Percentiles rank a stretch among this genome's conserved stretches.
Conservation (phyloP, 2,329 filamentous ascomycete species). For the Ophiostoma ulmi region DNA sequence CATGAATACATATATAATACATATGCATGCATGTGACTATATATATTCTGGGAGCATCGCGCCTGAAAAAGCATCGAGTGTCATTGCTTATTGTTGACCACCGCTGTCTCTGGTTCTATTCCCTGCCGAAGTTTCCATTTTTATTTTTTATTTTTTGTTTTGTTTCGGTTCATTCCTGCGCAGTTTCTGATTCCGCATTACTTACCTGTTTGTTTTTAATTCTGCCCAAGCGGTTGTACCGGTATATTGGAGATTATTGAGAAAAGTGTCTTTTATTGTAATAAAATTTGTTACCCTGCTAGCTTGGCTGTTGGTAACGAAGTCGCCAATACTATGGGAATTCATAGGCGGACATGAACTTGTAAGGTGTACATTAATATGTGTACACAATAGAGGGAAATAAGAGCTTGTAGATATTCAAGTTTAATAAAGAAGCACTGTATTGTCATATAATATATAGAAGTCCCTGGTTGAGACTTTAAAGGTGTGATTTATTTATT, state of each 20-base stretch:
- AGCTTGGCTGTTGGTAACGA: neutral
- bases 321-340: neutral
- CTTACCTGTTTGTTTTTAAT: constrained; percentile 6
- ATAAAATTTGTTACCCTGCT: neutral
- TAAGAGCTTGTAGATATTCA: neutral
- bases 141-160: neutral
- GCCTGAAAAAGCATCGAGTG: neutral
- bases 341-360: neutral
- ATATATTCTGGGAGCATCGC: neutral
- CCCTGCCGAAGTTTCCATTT: neutral
- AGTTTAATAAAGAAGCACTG: neutral
- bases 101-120: neutral
- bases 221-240: neutral
- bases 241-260: constrained; percentile 8
- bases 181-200: neutral
- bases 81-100: neutral
- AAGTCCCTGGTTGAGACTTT: neutral
- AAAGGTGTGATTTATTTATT: neutral
- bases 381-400: neutral
- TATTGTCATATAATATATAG: neutral
- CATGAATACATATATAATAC: neutral
- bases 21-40: neutral
- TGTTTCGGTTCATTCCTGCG: neutral
- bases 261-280: constrained; percentile 16
- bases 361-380: too few species aligned